Evolutionary conservation across 2,329 filamentous ascomycete genomes (phyloP).

Genomic region (Trichophyton rubrum): DNA sequence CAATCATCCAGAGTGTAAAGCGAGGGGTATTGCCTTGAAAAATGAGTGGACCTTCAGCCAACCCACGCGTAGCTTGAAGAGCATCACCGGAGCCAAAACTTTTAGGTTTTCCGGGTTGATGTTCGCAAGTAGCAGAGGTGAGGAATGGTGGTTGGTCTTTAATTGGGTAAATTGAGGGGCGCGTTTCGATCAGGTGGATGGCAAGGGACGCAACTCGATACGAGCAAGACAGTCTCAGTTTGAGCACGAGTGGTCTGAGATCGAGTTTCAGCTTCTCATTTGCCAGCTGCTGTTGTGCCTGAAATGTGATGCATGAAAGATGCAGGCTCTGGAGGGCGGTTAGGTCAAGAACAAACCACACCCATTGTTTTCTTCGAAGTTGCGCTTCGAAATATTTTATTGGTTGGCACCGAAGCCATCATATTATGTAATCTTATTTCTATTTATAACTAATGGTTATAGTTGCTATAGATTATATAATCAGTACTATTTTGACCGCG

Average conservation of each 20-base stretch:
- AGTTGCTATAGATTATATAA: background rate
- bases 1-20: background rate
- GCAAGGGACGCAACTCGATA: background rate
- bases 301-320: slow-evolving; percentile 2
- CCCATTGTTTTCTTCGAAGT: too few species aligned
- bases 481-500: background rate
- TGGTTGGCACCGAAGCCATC: background rate
- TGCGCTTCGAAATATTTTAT: background rate
- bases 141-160: background rate
- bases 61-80: background rate
- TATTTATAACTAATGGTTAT: background rate
- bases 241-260: background rate
- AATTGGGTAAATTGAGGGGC: background rate
- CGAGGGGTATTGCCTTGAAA: background rate
- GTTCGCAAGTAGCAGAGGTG: background rate
- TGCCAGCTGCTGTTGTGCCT: slow-evolving; percentile 3
- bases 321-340: background rate
- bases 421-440: background rate
- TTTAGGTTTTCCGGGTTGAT: background rate
- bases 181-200: background rate
- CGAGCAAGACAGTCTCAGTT: background rate
- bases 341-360: background rate
- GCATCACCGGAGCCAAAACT: background rate
- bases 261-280: background rate
- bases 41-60: background rate